These are phyloP conservation scores for Trametes villosa DNA, from an alignment of 768 basidiomycete species.

Conservation along the genomic window DNA sequence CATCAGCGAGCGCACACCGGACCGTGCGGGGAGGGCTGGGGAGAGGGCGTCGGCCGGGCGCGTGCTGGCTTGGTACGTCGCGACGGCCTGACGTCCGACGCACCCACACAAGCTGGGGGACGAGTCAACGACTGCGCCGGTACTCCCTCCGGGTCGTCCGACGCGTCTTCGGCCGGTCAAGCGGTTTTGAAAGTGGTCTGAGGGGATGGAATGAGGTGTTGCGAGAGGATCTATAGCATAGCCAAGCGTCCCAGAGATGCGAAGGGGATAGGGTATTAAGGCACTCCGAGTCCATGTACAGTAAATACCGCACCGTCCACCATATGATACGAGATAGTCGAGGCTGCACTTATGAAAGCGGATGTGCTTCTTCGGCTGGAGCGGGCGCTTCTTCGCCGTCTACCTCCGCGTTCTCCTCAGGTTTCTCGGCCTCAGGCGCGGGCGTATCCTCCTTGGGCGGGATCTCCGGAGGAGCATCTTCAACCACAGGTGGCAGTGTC, in stretches of 20 bases:
- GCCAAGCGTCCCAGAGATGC: background rate
- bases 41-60: too few relatives aligned
- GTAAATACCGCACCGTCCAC: conserved; percentile 12
- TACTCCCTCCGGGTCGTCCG: background rate
- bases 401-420: background rate
- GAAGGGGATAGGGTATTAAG: conserved; percentile 13
- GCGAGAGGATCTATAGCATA: background rate
- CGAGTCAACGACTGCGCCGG: background rate
- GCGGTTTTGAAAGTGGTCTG: background rate
- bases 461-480: conserved; percentile 12
- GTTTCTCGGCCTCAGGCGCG: background rate
- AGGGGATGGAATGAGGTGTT: too few relatives aligned
- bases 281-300: conserved; percentile 14
- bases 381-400: background rate
- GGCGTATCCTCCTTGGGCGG: conserved; percentile 12
- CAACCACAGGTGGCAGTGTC: background rate
- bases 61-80: too few relatives aligned
- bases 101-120: background rate
- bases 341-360: background rate
- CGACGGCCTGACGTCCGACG: background rate
- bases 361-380: background rate
- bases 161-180: background rate
- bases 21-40: too few relatives aligned
- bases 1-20: too few relatives aligned
- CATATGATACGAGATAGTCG: background rate